phyloP scores from a whole-genome alignment of 2,329 filamentous ascomycete genomes.

The Aspergillus persii region DNA sequence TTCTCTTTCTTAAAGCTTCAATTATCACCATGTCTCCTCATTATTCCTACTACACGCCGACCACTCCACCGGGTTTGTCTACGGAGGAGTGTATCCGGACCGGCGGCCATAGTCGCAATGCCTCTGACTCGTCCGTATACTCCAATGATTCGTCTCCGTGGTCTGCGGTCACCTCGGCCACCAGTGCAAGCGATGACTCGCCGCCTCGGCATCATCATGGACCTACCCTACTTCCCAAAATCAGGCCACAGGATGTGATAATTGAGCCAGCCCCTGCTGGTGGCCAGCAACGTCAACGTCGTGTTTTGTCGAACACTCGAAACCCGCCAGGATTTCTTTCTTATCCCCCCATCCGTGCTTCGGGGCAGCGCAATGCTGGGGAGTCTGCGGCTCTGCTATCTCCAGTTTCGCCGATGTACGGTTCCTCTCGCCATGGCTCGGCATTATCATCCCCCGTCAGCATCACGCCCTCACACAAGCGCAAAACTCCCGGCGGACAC shows the following conservation, averaged over 20 bases:
- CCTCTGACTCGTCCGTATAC: slow-evolving; percentile 64
- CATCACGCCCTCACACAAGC: slow-evolving; percentile 47
- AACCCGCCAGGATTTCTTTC: slow-evolving; percentile 50
- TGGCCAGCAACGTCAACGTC: slow-evolving; percentile 57
- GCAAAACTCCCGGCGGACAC: slow-evolving; percentile 41
- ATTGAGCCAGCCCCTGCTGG: slow-evolving; percentile 57
- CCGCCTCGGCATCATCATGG: slow-evolving; percentile 73
- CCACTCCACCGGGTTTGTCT: slow-evolving; percentile 42
- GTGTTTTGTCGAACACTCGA: slow-evolving; percentile 54
- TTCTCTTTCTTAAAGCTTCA: not conserved
- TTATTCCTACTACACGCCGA: slow-evolving; percentile 44
- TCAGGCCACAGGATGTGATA: slow-evolving; percentile 78
- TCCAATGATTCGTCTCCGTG: slow-evolving; percentile 68
- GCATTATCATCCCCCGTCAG: slow-evolving; percentile 65
- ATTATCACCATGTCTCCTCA: slow-evolving; percentile 40
- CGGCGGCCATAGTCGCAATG: slow-evolving; percentile 56
- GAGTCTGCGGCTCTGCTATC: slow-evolving; percentile 49
- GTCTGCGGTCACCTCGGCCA: slow-evolving; percentile 65
- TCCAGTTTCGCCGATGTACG: slow-evolving; percentile 40
- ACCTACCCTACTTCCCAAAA: slow-evolving; percentile 78
- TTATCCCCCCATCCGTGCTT: slow-evolving; percentile 48
- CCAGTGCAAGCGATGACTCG: slow-evolving; percentile 65
- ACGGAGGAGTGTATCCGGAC: slow-evolving; percentile 33
- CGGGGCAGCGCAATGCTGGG: slow-evolving; percentile 45
- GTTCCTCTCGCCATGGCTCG: slow-evolving; percentile 31